A percentile compares a stretch with the other conserved stretches of the same genome.
Conservation (phyloP, 352 stramenopile genomes). For the Phytophthora tentaculata region DNA sequence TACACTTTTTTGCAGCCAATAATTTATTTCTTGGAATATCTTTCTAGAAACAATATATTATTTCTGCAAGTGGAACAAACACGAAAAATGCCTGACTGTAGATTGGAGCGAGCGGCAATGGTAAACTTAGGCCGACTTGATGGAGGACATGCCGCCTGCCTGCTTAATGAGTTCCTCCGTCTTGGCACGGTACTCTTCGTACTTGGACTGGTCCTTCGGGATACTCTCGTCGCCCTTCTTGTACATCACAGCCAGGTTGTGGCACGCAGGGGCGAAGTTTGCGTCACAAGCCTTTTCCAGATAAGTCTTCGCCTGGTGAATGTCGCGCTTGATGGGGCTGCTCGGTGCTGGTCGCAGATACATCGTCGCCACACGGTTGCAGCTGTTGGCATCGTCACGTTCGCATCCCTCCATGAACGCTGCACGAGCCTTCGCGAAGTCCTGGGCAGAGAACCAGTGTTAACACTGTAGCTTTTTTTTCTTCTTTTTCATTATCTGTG, state of each 20-base stretch:
- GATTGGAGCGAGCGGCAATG: too few species aligned
- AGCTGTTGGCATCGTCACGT: slow-evolving; percentile 78
- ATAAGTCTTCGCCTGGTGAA: slow-evolving; percentile 65
- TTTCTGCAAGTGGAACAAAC: too few species aligned
- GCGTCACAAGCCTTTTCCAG: slow-evolving; percentile 79
- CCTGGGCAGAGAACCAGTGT: slow-evolving; percentile 33
- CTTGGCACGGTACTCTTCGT: slow-evolving; percentile 78
- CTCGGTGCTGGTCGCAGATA: slow-evolving; percentile 52
- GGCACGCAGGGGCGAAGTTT: slow-evolving; percentile 87
- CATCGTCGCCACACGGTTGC: slow-evolving; percentile 82
- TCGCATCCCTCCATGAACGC: slow-evolving; percentile 83
- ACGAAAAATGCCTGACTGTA: too few species aligned
- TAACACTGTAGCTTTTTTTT: slow-evolving; percentile 1
- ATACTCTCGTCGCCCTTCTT: slow-evolving; percentile 86
- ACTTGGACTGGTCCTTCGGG: slow-evolving; percentile 64
- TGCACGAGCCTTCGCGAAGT: slow-evolving; percentile 65
- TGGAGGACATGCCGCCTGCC: slow-evolving; percentile 60
- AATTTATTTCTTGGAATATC: too few species aligned
- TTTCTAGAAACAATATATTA: too few species aligned
- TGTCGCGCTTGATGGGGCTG: slow-evolving; percentile 58
- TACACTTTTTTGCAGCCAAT: too few species aligned
- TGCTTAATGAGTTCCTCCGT: slow-evolving; percentile 81
- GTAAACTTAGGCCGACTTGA: slow-evolving; percentile 45
- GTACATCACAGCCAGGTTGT: slow-evolving; percentile 91
- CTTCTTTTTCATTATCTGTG: background rate